Evolutionary conservation across 2,329 filamentous ascomycete species (phyloP), one percentile per base, ranked within the genome.

Genomic region (Nemania sp.): DNA sequence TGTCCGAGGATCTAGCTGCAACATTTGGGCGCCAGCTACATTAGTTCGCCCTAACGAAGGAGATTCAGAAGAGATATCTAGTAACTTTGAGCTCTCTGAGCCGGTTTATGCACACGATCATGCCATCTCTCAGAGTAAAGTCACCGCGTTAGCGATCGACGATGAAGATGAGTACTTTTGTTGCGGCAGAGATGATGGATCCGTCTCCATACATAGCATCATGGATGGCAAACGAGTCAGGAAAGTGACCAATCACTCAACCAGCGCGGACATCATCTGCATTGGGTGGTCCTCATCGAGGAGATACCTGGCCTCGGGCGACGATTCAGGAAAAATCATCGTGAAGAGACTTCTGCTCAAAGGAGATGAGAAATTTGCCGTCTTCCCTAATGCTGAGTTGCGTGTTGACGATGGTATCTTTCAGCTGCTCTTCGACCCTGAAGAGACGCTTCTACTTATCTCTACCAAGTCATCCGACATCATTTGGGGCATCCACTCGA

Each of bases 271-370:
- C 8, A 17, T 49, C 8, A 15, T 49, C 22, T 11, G n/a, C 2
- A 12, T 49, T 3, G 31, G 12, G 7, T 49, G 46, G 46, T 49
- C 46, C 23, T 3, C 5, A 23, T 30, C 46, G 9, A 11, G 34
- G 6, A 20, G 34, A 7, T 49, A 8, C 34, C 11, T 49, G 6
- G 46, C 5, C 11, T 49, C 46, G 26, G 46, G 12, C 2, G 46
- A 49, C 15, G 46, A 49, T 20, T 49, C 46, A 1, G 46, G 46
- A 19, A 15, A n/a, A 34, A 5, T 49, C 24, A 49, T 49, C 14
- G 14, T 41, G 22, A 49, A 49, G 17, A 49, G 46, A 8, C 46
- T 49, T 3, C 8, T 17, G 3, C 5, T n/a, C 7, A 8, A 17
- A 6, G n/a, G 12, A 4, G 20, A 17, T 14, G 17, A n/a, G 14